Conservation (phyloP, 768 basidiomycete genomes). For the Mycena kentingensis region DNA sequence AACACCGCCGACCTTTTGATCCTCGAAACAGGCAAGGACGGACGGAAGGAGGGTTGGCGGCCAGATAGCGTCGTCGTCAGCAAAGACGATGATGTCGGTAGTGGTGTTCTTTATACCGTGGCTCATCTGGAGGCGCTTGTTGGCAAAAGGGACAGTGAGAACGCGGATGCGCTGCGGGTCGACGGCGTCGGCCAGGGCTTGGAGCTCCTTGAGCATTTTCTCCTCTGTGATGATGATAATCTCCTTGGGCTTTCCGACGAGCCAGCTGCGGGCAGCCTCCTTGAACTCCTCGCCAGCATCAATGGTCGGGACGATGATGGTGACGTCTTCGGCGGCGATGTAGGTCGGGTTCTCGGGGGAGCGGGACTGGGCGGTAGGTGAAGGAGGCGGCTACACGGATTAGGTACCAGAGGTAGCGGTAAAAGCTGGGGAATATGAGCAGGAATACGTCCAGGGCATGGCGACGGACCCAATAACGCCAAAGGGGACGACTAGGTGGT, state of each 20-base stretch:
- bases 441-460: neutral
- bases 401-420: conserved; percentile 91
- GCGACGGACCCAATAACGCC: conserved; percentile 76
- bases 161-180: conserved; percentile 84
- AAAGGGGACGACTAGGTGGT: conserved; percentile 75
- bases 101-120: conserved; percentile 90
- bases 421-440: conserved; percentile 58
- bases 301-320: conserved; percentile 94
- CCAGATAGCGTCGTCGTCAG: conserved; percentile 96
- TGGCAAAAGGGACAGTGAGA: conserved; percentile 88
- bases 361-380: conserved; percentile 84
- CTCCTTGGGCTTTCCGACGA: conserved; percentile 87
- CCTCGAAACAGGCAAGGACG: conserved; percentile 90
- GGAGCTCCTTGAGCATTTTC: conserved; percentile 85
- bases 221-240: conserved; percentile 76
- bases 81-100: conserved; percentile 93
- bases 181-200: conserved; percentile 86
- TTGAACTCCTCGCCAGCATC: conserved; percentile 96
- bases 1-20: conserved; percentile 90
- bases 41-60: conserved; percentile 88
- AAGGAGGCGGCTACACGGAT: conserved; percentile 80
- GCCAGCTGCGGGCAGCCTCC: conserved; percentile 90
- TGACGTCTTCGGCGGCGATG: conserved; percentile 88
- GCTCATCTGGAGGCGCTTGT: conserved; percentile 92
- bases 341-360: conserved; percentile 92